These are phyloP conservation scores for Isatis lusitanica DNA, from an alignment of 441 rosid genomes.

Conservation along the genomic window DNA sequence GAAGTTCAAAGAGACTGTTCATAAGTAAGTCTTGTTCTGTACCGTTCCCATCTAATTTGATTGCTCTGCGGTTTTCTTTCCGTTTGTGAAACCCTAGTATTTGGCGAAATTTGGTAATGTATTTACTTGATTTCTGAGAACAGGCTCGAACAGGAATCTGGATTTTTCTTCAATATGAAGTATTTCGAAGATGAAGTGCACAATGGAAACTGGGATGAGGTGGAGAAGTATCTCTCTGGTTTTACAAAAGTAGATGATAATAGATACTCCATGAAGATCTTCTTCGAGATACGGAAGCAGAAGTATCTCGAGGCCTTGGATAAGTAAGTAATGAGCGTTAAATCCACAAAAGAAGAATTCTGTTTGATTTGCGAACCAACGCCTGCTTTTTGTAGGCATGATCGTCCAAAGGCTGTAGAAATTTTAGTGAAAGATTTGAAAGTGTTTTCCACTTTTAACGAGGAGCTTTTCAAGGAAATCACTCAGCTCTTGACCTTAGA, in stretches of 20 bases:
- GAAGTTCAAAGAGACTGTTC: slow-evolving; percentile 98
- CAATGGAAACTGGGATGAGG: slow-evolving; percentile 95
- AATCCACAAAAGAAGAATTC: not conserved
- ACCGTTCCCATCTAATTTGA: not conserved
- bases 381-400: slow-evolving; percentile 57
- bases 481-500: slow-evolving; percentile 92
- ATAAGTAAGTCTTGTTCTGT: slow-evolving; percentile 54
- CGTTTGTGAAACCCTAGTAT: slow-evolving; percentile 13
- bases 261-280: slow-evolving; percentile 96
- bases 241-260: slow-evolving; percentile 98
- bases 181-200: slow-evolving; percentile 98
- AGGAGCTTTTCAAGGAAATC: slow-evolving; percentile 96
- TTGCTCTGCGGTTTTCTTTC: not conserved
- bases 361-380: not conserved
- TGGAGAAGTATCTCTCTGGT: slow-evolving; percentile 94
- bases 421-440: slow-evolving; percentile 90
- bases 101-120: slow-evolving; percentile 22
- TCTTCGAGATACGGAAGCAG: slow-evolving; percentile 98
- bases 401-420: slow-evolving; percentile 94
- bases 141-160: slow-evolving; percentile 99
- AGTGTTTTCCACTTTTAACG: slow-evolving; percentile 94
- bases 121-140: slow-evolving; percentile 17
- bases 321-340: slow-evolving; percentile 45
- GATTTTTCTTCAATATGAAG: slow-evolving; percentile 97
- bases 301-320: slow-evolving; percentile 98